Percentiles rank a stretch among this genome's conserved stretches.
Evolutionary conservation across 768 basidiomycete species (phyloP).

Genomic region (Boletus rufocinnamomeus): DNA sequence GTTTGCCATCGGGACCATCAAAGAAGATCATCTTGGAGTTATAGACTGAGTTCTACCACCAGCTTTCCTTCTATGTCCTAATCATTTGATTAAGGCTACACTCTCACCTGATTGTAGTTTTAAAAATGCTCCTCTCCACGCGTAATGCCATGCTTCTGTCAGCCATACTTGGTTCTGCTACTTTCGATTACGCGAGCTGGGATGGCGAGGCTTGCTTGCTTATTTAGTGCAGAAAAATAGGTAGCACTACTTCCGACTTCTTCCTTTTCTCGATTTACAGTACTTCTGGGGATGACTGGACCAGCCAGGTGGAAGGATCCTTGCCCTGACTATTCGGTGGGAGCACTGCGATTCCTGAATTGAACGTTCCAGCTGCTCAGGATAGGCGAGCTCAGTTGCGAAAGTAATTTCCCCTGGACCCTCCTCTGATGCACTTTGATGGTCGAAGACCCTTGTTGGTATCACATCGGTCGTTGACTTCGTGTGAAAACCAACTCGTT

Average conservation of each 20-base stretch:
- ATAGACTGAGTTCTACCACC: constrained; percentile 58
- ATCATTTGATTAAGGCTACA: not conserved
- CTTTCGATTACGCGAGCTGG: not conserved
- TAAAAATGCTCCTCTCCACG: not conserved
- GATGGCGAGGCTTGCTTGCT: not conserved
- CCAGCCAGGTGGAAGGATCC: too few relatives aligned
- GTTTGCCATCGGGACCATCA: constrained; percentile 98
- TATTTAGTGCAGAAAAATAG: not conserved
- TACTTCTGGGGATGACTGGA: not conserved
- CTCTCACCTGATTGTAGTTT: constrained; percentile 11
- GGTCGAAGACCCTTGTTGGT: too few relatives aligned
- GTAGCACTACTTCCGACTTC: not conserved
- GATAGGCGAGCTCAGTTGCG: too few relatives aligned
- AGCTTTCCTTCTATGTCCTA: not conserved
- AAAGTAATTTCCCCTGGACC: too few relatives aligned
- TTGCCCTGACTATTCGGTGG: too few relatives aligned
- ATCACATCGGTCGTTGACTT: too few relatives aligned
- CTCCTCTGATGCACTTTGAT: too few relatives aligned
- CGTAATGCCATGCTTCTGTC: not conserved
- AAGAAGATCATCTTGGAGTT: constrained; percentile 96
- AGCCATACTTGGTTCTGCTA: not conserved
- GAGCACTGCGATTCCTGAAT: too few relatives aligned
- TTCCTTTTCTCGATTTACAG: not conserved
- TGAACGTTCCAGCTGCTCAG: too few relatives aligned
- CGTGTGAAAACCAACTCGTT: too few relatives aligned